These are phyloP conservation scores for Mucor velutinosus DNA, from an alignment of 371 early-diverging fungal genomes.

Conservation along the genomic window DNA sequence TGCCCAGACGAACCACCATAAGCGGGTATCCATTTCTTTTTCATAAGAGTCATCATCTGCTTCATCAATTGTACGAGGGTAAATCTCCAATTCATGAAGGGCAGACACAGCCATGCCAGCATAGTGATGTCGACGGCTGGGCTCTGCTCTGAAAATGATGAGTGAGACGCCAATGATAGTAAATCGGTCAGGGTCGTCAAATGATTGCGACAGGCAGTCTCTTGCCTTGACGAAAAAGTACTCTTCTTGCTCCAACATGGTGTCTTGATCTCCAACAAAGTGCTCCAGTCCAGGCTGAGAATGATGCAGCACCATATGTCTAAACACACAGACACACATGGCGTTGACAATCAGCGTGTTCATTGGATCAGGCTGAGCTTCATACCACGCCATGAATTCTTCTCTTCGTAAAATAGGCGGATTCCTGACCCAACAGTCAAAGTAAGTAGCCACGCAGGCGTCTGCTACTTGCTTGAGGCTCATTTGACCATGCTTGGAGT, in stretches of 20 bases:
- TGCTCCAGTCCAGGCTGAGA: constrained; percentile 26
- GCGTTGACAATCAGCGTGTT: constrained; percentile 53
- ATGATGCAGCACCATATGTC: constrained; percentile 45
- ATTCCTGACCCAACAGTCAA: constrained; percentile 48
- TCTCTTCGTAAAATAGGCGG: constrained; percentile 35
- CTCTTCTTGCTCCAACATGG: constrained; percentile 48
- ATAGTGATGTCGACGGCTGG: constrained; percentile 39
- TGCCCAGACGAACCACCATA: constrained; percentile 56
- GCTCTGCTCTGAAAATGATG: constrained; percentile 33
- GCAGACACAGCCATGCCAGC: constrained; percentile 50
- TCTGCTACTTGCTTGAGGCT: constrained; percentile 42
- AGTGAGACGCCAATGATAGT: constrained; percentile 36
- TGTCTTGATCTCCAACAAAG: constrained; percentile 36
- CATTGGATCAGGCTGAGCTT: constrained; percentile 28
- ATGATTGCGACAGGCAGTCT: constrained; percentile 40
- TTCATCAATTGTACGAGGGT: constrained; percentile 44
- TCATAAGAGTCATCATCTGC: constrained; percentile 40
- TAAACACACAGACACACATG: constrained; percentile 34
- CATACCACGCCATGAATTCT: constrained; percentile 48
- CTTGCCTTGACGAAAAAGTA: constrained; percentile 49
- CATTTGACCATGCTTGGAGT: constrained; percentile 26
- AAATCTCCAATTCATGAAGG: constrained; percentile 45
- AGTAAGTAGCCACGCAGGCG: constrained; percentile 44
- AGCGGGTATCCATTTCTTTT: constrained; percentile 51
- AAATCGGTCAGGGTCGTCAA: constrained; percentile 47